Evolutionary conservation across 208 protist genomes (phyloP), one percentile per base, ranked within the genome.

Genomic region (Acanthamoeba castellanii): DNA sequence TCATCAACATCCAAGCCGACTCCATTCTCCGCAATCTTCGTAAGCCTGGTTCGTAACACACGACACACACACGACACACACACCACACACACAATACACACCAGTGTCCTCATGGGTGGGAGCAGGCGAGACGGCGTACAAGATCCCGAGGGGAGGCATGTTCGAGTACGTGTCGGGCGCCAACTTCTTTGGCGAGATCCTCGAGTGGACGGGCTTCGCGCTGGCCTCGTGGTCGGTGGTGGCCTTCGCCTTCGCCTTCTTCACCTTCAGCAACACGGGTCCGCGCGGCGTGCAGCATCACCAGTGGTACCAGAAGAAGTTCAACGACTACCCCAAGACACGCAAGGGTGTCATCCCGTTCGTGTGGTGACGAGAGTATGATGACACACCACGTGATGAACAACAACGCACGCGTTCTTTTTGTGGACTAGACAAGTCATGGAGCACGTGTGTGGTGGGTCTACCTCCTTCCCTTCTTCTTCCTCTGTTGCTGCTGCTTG

Each of bases 151-250:
- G 4, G 97, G 97, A 0, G 97, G 97, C 30, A 95, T 98, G 94
- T 98, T 98, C 88, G 90, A 97, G 82, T 98, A 96, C 81, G 97
- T 98, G 27, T 97, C 97, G 2, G 95, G 95, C 9, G 97, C 97
- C 34, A 97, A 98, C 95, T 98, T 96, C 70, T 95, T 98, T 59
- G 97, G 97, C 42, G 97, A 98, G 94, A 97, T 96, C 42, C 30
- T 97, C 22, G 97, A 98, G 81, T 98, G 96, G 97, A 45, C 55
- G 2, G 97, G 97, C 74, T 97, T 96, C 87, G 96, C 97, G 4
- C 94, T 97, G 45, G 97, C 97, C 8, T 27, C 84, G 22, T 57
- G 92, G 66, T 96, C 94, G 20, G 55, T 96, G n/a, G 34, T 72
- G 1, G 91, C 81, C 9, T 72, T 93, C 2, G 87, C 96, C 76